Conservation (phyloP, 495 filamentous ascomycete genomes). For the Haplographium delicatum region DNA sequence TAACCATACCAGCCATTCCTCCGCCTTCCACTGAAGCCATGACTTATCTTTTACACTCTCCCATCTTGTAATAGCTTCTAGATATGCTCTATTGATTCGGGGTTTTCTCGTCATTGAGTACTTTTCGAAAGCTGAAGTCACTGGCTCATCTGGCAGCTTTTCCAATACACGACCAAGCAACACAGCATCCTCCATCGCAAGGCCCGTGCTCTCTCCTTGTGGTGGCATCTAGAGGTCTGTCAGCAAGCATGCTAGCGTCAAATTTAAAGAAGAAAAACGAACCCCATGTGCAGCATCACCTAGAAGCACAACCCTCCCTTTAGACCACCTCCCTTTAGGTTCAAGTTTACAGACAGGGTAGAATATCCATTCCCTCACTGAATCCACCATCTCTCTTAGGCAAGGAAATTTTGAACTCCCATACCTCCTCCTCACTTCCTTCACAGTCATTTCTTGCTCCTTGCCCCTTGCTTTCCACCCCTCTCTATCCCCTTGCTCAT, state of each 20-base stretch:
- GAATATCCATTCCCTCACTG: constrained; percentile 48
- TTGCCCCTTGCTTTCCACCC: constrained; percentile 42
- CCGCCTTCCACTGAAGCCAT: constrained; percentile 34
- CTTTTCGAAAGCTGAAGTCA: constrained; percentile 42
- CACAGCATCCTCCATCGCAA: constrained; percentile 57
- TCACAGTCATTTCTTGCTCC: constrained; percentile 34
- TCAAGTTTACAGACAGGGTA: constrained; percentile 56
- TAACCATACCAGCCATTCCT: constrained; percentile 31
- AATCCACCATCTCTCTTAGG: constrained; percentile 44
- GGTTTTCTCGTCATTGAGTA: constrained; percentile 47
- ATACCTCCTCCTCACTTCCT: constrained; percentile 43
- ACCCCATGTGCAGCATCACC: constrained; percentile 59
- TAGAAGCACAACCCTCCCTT: constrained; percentile 43
- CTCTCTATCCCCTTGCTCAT: constrained; percentile 41
- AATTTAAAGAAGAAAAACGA: constrained; percentile 24
- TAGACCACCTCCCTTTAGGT: constrained; percentile 46
- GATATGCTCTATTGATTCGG: constrained; percentile 47
- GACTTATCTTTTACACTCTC: constrained; percentile 35
- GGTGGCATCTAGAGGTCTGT: constrained; percentile 46
- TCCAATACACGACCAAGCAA: constrained; percentile 47
- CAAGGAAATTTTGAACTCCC: constrained; percentile 37
- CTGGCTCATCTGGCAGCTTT: constrained; percentile 23
- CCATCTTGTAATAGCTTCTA: constrained; percentile 42
- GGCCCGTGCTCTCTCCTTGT: constrained; percentile 54
- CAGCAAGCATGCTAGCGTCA: neutral